Evolutionary conservation across 2,329 filamentous ascomycete genomes (phyloP).

Genomic region (Cercospora citrullina): DNA sequence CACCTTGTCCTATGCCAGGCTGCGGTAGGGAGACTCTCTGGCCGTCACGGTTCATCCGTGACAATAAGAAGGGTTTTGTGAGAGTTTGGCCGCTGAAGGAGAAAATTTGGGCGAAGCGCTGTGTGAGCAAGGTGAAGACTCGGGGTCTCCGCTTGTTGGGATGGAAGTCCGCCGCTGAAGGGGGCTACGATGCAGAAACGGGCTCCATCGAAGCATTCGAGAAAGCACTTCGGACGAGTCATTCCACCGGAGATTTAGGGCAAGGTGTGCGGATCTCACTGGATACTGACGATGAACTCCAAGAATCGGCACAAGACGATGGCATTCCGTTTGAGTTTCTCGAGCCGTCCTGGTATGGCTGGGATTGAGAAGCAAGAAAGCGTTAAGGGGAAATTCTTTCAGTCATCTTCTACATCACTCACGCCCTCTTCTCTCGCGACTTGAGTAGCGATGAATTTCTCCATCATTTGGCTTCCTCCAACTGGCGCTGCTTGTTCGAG

Average conservation of each 20-base stretch:
- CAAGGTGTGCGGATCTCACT: not conserved
- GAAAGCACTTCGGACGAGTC: not conserved
- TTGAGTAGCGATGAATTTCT: conserved; percentile 44
- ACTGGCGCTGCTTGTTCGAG: conserved; percentile 26
- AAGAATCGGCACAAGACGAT: not conserved
- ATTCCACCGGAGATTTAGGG: not conserved
- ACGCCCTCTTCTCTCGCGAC: conserved; percentile 37
- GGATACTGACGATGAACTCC: not conserved
- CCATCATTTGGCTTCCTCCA: conserved; percentile 43
- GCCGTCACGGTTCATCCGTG: not conserved
- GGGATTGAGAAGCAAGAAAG: not conserved
- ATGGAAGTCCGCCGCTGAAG: not conserved
- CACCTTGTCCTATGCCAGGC: not conserved
- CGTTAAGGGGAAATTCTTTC: not conserved
- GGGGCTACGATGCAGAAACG: not conserved
- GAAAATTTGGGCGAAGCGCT: not conserved
- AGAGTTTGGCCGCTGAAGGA: not conserved
- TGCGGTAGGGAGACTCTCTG: not conserved
- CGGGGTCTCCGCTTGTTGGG: not conserved
- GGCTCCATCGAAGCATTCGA: not conserved
- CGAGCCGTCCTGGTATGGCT: not conserved
- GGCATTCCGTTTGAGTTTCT: not conserved
- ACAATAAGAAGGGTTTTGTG: not conserved
- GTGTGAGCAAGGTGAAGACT: not conserved
- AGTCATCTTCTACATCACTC: conserved; percentile 36